Evolutionary conservation across 106 monocot genomes (phyloP), one percentile per base, ranked within the genome.

Genomic region (Acanthochlamys bracteata): DNA sequence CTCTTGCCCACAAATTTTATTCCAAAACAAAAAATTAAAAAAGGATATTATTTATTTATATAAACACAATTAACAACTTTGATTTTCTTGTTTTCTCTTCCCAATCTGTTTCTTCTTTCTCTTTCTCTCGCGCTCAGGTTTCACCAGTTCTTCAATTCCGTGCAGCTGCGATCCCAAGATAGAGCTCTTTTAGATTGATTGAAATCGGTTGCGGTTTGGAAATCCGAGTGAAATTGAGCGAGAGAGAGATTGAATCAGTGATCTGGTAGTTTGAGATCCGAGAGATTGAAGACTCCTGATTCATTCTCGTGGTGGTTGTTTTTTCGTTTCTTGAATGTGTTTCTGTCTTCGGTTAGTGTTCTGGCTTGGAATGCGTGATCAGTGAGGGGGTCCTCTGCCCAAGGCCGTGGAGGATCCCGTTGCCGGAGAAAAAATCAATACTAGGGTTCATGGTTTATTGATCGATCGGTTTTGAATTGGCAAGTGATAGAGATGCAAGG

Each of bases 361-460:
- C 10, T 55, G 20, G 70, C 27, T 49, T 26, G 71, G 71, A 71
- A 68, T 58, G 78, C 42, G 41, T 78, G 83, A 83, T 78, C 70
- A 49, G 51, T 75, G 71, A 75, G 83, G 78, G 13, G 75, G 71
- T 75, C 78, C 71, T 78, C 75, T 75, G 75, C 75, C 53, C 24
- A 17, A 41, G 57, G 55, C 61, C 52, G 80, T 72, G 75, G 75
- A 72, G 79, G 83, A 74, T 82, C 73, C 76, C 70, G 77, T 59
- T 23, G 59, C 60, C 27, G 55, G 55, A 59, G 60, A 57, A 64
- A 53, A 47, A 20, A 67, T 60, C 55, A 39, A 70, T 53, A 67
- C 70, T n/a, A 64, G 64, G 63, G 43, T 69, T 14, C 49, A 59
- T 53, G 63, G 42, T 68, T 68, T 19, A 24, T 25, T 49, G 49